Evolutionary conservation across 169 alveolate species (phyloP), one percentile per base, ranked within the genome.

Genomic region (Plasmodium knowlesi): DNA sequence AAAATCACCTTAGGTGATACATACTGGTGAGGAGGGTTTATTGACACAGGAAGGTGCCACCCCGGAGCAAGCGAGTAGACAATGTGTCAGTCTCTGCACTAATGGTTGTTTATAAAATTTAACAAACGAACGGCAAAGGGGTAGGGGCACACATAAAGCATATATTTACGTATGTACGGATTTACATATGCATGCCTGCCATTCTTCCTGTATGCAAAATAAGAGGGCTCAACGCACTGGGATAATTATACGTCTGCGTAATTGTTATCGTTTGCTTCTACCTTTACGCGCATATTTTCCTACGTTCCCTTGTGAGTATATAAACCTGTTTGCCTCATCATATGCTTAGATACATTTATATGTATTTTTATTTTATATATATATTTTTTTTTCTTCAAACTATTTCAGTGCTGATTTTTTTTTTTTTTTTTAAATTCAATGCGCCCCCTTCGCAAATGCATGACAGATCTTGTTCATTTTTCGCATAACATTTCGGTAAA

Each of bases 351-450:
- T 80, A 39, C 70, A 54, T 54, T 46, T 80, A 25, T 80, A n/a
- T 30, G 28, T 46, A 46, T 14, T 28, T 25, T 30, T 46, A 34
- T 78, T 78, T 78, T n/a, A n/a, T n/a, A n/a, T n/a, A n/a, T n/a
- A n/a, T n/a, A n/a, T n/a, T n/a, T 78, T 78, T 80, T 80, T 80
- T 22, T 14, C 32, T 9, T 80, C 37, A 10, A 41, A 41, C 61
- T 46, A 41, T 80, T 80, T 79, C 57, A 39, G 50, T 79, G 12
- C 28, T 79, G 25, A 41, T 80, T 79, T 80, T 80, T 80, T 80
- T n/a, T n/a, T n/a, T n/a, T 73, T 74, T 76, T 34, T 76, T 76
- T 14, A 28, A 19, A 61, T 61, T 5, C 74, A 2, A 19, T 61
- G 9, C 34, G 37, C 74, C 37, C 16, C 34, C 30, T 61, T 61